Evolutionary conservation across 805 yeast genomes (phyloP), one percentile per base, ranked within the genome.

Genomic region (Yamadazyma kitorensis): DNA sequence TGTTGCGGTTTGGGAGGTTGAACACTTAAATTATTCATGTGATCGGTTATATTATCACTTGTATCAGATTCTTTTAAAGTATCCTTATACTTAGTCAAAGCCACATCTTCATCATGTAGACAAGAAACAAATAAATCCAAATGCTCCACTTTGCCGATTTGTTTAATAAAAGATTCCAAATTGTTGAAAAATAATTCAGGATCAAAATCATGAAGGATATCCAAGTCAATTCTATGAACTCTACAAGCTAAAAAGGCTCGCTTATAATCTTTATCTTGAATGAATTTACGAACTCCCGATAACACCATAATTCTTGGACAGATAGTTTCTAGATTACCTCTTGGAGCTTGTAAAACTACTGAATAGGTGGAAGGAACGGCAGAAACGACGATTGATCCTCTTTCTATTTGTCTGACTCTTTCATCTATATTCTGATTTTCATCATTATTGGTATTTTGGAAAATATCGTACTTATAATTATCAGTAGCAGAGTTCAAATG

Each of bases 241-340:
- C 97, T 78, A 64, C 98, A 93, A 6, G 81, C 74, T 27, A 75
- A 46, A 48, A 91, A 88, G 0, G 98, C 98, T n/a, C 69, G 70
- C 29, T 61, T 65, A 50, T 82, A 93, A 22, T 76, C 64, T 37
- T 60, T 67, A 1, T 66, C 61, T 21, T 72, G 66, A 41, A 93
- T 86, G 45, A 72, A 71, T 21, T 72, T 68, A 45, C 98, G 74
- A 17, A 93, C 94, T 15, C 82, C 93, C 9, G 85, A 74, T 24
- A 93, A 64, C 3, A 91, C 95, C 83, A 93, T 80, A 29, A 93
- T 84, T 56, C 98, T 74, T 10, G 99, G 98, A 51, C 78, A 81
- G 13, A 93, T 84, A 0, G 98, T 88, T 58, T 93, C 99, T 46
- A 93, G 64, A 51, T 93, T 93, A 41, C 99, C 99, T 55, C 99